phyloP scores from a whole-genome alignment of 495 filamentous ascomycete genomes.

The Lophium mytilinum region DNA sequence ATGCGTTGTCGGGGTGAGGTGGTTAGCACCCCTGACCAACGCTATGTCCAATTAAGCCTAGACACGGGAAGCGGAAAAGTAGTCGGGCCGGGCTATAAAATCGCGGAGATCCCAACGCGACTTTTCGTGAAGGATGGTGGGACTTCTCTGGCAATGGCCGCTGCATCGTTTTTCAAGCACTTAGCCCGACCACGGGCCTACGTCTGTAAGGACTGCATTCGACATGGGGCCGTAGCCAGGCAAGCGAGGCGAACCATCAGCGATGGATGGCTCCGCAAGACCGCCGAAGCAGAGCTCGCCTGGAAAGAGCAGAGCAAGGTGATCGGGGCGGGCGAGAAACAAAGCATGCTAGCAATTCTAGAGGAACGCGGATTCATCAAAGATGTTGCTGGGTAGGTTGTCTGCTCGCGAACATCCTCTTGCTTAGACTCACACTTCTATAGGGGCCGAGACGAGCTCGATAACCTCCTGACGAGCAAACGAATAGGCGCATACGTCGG shows the following conservation, averaged over 20 bases:
- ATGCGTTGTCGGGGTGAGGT: too few species aligned
- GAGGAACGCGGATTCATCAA: conserved; percentile 77
- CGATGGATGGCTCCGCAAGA: background rate
- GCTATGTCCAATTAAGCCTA: too few species aligned
- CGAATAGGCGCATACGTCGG: conserved; percentile 78
- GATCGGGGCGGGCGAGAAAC: conserved; percentile 52
- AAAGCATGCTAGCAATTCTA: conserved; percentile 59
- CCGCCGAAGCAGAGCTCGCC: background rate
- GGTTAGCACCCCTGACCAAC: too few species aligned
- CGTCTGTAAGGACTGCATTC: conserved; percentile 8
- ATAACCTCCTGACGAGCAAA: conserved; percentile 59
- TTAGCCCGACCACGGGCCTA: conserved; percentile 5
- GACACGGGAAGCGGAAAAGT: too few species aligned
- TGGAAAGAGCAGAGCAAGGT: conserved; percentile 23
- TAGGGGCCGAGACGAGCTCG: conserved; percentile 42
- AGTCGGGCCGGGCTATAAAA: background rate
- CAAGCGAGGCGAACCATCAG: background rate
- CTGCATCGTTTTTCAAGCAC: conserved; percentile 7
- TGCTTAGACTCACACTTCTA: conserved; percentile 45
- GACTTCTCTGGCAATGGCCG: conserved; percentile 4
- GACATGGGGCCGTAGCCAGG: background rate
- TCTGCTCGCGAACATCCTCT: conserved; percentile 13
- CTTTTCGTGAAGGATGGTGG: background rate
- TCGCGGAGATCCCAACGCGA: background rate
- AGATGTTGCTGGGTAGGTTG: conserved; percentile 66